A percentile compares a stretch with the other conserved stretches of the same genome.
Conservation (phyloP, 1,284 basidiomycete genomes). For the Takashimella koratensis region DNA sequence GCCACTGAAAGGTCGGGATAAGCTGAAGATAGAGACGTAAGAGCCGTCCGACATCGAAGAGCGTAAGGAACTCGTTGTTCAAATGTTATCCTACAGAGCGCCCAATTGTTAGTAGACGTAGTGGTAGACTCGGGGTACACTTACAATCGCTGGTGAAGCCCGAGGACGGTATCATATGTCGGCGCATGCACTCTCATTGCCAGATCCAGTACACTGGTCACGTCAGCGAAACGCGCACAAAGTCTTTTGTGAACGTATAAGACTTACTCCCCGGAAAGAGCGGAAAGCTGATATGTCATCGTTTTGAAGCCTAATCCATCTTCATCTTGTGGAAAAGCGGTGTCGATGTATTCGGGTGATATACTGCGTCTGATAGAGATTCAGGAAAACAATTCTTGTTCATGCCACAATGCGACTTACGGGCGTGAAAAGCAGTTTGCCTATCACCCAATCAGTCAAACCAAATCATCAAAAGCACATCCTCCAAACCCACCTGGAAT, state of each 20-base stretch:
- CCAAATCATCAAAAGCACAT: not conserved
- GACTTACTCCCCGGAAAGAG: slow-evolving; percentile 22
- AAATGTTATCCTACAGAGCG: slow-evolving; percentile 15
- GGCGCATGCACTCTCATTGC: slow-evolving; percentile 20
- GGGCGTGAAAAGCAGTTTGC: slow-evolving; percentile 37
- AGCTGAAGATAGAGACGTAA: slow-evolving; percentile 20
- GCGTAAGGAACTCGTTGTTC: slow-evolving; percentile 26
- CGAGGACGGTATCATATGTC: slow-evolving; percentile 16
- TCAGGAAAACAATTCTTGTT: too few relatives aligned
- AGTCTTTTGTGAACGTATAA: not conserved
- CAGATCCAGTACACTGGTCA: slow-evolving; percentile 19
- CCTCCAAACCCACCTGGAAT: slow-evolving; percentile 13
- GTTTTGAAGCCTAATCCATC: not conserved
- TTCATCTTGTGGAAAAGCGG: slow-evolving; percentile 18
- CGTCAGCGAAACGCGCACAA: too few relatives aligned
- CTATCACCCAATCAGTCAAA: not conserved
- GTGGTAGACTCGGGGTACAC: not conserved
- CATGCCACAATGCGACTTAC: too few relatives aligned
- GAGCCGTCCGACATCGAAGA: slow-evolving; percentile 27
- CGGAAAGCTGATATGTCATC: slow-evolving; percentile 16
- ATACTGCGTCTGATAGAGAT: slow-evolving; percentile 4
- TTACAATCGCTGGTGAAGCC: slow-evolving; percentile 24
- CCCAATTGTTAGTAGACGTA: too few relatives aligned
- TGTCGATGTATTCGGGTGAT: slow-evolving; percentile 27
- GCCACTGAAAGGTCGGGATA: slow-evolving; percentile 24